Conservation (phyloP, 345 rosid species). For the Alliaria petiolata region DNA sequence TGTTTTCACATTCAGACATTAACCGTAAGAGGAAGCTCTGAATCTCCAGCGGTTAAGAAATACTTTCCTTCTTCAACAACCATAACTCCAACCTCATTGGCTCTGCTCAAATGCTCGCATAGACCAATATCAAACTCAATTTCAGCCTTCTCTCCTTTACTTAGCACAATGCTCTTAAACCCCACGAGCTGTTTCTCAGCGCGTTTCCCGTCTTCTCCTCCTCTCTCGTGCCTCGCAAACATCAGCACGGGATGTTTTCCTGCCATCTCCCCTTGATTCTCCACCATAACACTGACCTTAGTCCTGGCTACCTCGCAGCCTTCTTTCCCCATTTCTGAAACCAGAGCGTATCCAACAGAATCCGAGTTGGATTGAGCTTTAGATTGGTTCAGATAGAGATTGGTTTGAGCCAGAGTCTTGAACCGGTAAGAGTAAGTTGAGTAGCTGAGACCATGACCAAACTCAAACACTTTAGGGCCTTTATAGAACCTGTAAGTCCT, state of each 20-base stretch:
- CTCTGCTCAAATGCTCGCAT: conserved; percentile 66
- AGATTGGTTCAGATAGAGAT: conserved; percentile 40
- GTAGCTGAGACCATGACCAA: conserved; percentile 82
- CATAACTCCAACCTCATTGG: conserved; percentile 63
- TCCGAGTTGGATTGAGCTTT: conserved; percentile 21
- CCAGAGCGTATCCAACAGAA: conserved; percentile 18
- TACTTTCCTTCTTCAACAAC: conserved; percentile 67
- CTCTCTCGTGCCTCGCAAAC: conserved; percentile 44
- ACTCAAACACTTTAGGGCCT: conserved; percentile 59
- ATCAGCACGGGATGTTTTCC: conserved; percentile 81
- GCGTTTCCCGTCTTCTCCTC: conserved; percentile 44
- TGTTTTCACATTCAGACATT: conserved; percentile 29
- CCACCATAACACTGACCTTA: conserved; percentile 42
- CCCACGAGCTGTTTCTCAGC: conserved; percentile 67
- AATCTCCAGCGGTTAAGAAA: conserved; percentile 65
- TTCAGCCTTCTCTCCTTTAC: conserved; percentile 49
- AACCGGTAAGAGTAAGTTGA: conserved; percentile 55
- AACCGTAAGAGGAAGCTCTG: conserved; percentile 50
- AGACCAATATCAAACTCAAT: conserved; percentile 50
- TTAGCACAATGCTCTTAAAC: conserved; percentile 61
- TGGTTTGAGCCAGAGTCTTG: conserved; percentile 20
- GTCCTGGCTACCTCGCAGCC: conserved; percentile 44
- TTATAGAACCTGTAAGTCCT: conserved; percentile 80
- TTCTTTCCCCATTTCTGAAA: conserved; percentile 48
- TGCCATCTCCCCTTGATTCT: conserved; percentile 54